phyloP scores from a whole-genome alignment of 169 alveolate genomes.

The Cryptosporidium baileyi region DNA sequence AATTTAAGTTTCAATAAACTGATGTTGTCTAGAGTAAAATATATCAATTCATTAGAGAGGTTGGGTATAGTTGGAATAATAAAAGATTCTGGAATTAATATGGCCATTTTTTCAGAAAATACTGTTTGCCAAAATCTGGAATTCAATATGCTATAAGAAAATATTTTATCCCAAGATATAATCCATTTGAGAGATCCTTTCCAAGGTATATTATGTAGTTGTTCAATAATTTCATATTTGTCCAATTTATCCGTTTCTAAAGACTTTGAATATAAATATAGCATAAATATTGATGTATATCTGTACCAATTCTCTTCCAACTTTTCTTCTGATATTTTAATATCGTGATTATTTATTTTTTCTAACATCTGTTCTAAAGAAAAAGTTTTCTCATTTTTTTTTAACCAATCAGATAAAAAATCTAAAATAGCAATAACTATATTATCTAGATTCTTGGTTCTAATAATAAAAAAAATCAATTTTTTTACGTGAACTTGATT shows the following conservation, averaged over 20 bases:
- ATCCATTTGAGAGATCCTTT: slow-evolving; percentile 21
- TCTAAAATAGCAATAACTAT: slow-evolving; percentile 20
- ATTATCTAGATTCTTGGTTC: slow-evolving; percentile 42
- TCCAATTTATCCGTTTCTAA: slow-evolving; percentile 2
- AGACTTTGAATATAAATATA: slow-evolving; percentile 18
- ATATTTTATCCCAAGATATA: neutral
- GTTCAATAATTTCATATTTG: neutral
- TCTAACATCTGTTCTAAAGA: neutral
- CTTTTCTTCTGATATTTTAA: too few relatives aligned
- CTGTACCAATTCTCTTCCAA: neutral
- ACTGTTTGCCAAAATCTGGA: slow-evolving; percentile 31
- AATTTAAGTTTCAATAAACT: neutral
- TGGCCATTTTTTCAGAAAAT: slow-evolving; percentile 52
- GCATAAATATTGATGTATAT: slow-evolving; percentile 5
- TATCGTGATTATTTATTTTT: neutral
- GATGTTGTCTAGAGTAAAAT: too few relatives aligned
- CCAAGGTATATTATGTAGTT: slow-evolving; percentile 36
- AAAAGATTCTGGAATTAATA: slow-evolving; percentile 27
- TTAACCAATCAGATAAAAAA: slow-evolving; percentile 27
- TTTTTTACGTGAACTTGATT: neutral
- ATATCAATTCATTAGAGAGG: too few relatives aligned
- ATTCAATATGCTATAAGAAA: neutral
- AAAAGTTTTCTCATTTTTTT: neutral
- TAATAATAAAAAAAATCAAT: neutral
- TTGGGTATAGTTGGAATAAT: slow-evolving; percentile 24